Percentiles rank a stretch among this genome's conserved stretches.
These are phyloP conservation scores for Talaromyces trachyspermus DNA, from an alignment of 495 filamentous ascomycete genomes.

Conservation along the genomic window DNA sequence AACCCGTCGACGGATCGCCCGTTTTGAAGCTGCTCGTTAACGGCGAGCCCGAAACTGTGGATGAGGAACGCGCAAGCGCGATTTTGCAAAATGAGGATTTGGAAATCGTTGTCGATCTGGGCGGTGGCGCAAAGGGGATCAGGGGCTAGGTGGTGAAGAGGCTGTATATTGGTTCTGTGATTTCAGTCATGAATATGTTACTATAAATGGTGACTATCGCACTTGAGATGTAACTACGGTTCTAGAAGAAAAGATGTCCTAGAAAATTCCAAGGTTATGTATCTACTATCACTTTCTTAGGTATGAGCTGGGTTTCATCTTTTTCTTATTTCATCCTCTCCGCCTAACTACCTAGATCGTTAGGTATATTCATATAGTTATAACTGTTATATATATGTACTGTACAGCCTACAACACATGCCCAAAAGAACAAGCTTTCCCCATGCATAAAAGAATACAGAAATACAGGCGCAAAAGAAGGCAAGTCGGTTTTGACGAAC, in stretches of 20 bases:
- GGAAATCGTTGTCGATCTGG: slow-evolving; percentile 67
- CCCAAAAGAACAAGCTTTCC: too few relatives aligned
- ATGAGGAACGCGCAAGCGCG: slow-evolving; percentile 76
- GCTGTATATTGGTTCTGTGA: slow-evolving; percentile 93
- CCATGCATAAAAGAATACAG: too few relatives aligned
- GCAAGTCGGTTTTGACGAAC: too few relatives aligned
- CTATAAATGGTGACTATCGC: slow-evolving; percentile 88
- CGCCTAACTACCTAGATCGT: too few relatives aligned
- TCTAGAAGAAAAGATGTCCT: too few relatives aligned
- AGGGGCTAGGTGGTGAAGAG: slow-evolving; percentile 61
- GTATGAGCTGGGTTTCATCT: too few relatives aligned
- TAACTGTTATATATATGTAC: too few relatives aligned
- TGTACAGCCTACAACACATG: too few relatives aligned
- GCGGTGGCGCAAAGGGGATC: slow-evolving; percentile 37
- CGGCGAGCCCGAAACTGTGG: slow-evolving; percentile 88
- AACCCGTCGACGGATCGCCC: slow-evolving; percentile 74
- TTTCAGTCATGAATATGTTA: slow-evolving; percentile 96
- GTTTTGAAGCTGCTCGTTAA: slow-evolving; percentile 79
- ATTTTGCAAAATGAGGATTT: slow-evolving; percentile 84
- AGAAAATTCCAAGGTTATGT: neutral
- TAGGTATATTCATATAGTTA: too few relatives aligned
- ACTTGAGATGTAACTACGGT: slow-evolving; percentile 46
- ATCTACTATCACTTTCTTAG: too few relatives aligned
- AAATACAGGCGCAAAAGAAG: too few relatives aligned
- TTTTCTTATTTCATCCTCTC: too few relatives aligned